Percentiles rank a stretch among this genome's conserved stretches.
phyloP scores from a whole-genome alignment of 805 yeast genomes.

The Wickerhamomyces queroliae region DNA sequence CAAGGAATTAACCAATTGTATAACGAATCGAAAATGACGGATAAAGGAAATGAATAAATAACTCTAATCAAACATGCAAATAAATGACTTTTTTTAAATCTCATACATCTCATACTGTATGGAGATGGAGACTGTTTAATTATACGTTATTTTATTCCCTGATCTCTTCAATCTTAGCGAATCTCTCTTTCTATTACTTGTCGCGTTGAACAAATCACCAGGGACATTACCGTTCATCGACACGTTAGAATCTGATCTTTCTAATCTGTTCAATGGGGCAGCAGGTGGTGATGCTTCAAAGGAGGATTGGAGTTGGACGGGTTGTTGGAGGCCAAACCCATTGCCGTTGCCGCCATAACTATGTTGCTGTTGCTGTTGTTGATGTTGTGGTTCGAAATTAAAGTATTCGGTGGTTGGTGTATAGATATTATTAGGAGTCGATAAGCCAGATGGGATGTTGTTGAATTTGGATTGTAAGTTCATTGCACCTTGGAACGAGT shows the following conservation, averaged over 20 bases:
- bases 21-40: no score
- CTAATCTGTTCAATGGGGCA: slow-evolving; percentile 4
- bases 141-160: slow-evolving; percentile 13
- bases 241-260: slow-evolving; percentile 3
- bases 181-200: slow-evolving; percentile 47
- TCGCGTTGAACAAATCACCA: slow-evolving; percentile 31
- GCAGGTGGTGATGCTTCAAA: slow-evolving; percentile 11
- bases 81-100: no score
- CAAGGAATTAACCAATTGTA: no score
- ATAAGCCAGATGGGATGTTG: neutral
- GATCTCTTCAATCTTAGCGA: slow-evolving; percentile 42
- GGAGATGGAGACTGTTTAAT: neutral
- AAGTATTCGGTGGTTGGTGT: slow-evolving; percentile 12
- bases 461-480: slow-evolving; percentile 17
- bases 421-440: neutral
- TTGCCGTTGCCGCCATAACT: slow-evolving; percentile 2
- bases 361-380: slow-evolving; percentile 6
- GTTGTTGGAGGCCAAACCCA: slow-evolving; percentile 1
- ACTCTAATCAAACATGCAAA: no score
- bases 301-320: slow-evolving; percentile 13
- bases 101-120: no score
- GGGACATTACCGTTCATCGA: slow-evolving; percentile 14
- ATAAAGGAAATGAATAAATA: no score
- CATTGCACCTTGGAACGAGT: slow-evolving; percentile 8
- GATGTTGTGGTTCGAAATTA: slow-evolving; percentile 17